Evolutionary conservation across 371 early-diverging fungal genomes (phyloP), one percentile per base, ranked within the genome.

Genomic region (Actinomortierella wolfii): DNA sequence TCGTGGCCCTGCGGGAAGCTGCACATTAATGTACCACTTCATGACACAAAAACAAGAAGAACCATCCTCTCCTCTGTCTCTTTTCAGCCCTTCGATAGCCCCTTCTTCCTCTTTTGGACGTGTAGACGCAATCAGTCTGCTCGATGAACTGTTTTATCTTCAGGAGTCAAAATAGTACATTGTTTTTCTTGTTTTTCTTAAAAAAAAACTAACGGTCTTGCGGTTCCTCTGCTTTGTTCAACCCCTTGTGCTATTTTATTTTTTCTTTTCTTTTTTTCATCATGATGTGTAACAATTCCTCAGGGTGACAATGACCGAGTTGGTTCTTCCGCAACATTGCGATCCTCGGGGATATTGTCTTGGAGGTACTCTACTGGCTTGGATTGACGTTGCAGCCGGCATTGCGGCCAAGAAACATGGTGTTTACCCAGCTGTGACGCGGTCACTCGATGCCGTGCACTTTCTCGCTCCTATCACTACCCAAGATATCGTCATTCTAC

Each of bases 351-450:
- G 71, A 20, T 71, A 57, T 47, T 71, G 71, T 23, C 66, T 71
- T 21, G 71, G 71, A 65, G 71, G 71, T 65, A 71, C 71, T 2
- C 66, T 90, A 40, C 66, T 90, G 9, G 78, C 85, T 17, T 89
- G 89, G 91, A 88, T 90, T 24, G 90, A 91, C 80, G 78, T 89
- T 48, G 86, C 86, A 20, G 91, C 90, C 24, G 88, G 91, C 56
- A 83, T 86, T 28, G 83, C 89, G 3, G 89, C 91, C 24, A 85
- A 87, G 63, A 80, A 84, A 28, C 89, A 90, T 64, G 83, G 86
- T 9, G 77, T 77, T 21, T 69, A 80, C 34, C 84, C 86, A 21
- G 71, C 71, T 15, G 71, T 86, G 2, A 86, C 89, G 14, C 71
- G 89, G 43, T 83, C 83, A 53, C 86, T 89, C 4, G 88, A 88